Evolutionary conservation across 352 stramenopile species (phyloP).

Genomic region (Phytophthora kernoviae): DNA sequence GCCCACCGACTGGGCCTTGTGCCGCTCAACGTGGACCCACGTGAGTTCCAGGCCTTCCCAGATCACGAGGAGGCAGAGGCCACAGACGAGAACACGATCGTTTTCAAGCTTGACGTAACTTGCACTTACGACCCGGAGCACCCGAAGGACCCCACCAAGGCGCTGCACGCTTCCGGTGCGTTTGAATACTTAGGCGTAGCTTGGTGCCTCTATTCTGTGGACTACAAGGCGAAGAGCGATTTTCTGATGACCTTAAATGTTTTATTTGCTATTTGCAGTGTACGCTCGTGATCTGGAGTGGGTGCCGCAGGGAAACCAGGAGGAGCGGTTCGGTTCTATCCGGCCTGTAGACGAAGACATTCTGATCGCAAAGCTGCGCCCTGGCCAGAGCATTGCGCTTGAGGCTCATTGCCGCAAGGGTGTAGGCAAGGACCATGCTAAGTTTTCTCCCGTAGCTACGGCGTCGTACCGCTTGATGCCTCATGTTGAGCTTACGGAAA

Average conservation of each 20-base stretch:
- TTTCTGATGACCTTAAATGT: no score
- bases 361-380: constrained; percentile 95
- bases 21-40: constrained; percentile 81
- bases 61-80: constrained; percentile 89
- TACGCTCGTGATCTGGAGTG: constrained; percentile 96
- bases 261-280: constrained; percentile 45
- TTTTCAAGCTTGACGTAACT: constrained; percentile 96
- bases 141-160: constrained; percentile 71
- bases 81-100: constrained; percentile 96
- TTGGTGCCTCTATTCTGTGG: no score
- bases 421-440: constrained; percentile 97
- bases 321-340: constrained; percentile 87
- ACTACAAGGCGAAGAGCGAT: no score
- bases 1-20: constrained; percentile 90
- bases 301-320: constrained; percentile 96
- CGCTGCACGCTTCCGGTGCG: constrained; percentile 64
- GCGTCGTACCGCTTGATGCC: constrained; percentile 95
- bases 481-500: constrained; percentile 73
- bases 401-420: constrained; percentile 95
- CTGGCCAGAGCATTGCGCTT: constrained; percentile 96
- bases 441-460: constrained; percentile 97
- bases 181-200: background rate
- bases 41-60: constrained; percentile 86
- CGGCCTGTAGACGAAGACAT: constrained; percentile 95
- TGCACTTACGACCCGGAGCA: constrained; percentile 66